Base-by-base conservation (phyloP, 352 stramenopile species). In the Pythium apleroticum region DNA sequence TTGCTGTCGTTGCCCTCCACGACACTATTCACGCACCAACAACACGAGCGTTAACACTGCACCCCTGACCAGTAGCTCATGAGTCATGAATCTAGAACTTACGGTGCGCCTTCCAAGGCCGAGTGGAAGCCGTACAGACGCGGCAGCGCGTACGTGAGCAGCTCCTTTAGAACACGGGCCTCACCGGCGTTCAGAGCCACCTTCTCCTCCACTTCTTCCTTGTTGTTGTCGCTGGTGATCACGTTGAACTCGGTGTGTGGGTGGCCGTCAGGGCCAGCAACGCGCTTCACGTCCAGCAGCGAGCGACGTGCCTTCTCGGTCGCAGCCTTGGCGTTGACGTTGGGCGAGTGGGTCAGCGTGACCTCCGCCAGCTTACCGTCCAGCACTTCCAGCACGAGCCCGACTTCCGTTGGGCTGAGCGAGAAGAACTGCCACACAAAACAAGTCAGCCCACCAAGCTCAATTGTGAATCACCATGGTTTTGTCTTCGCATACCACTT, bases 391-490 rank as follows among this genome's bases (percentile, higher is more conserved):
- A 95, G 75, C 48, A 93, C 73, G 33, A 91, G 65, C 11, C 86
- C 86, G 49, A 93, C 76, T 64, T 95, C 86, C 15, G 84, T 84
- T 28, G 84, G 84, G 43, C 81, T 91, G 28, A 95, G 57, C 28
- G 82, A 87, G 68, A 95, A 95, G 58, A 90, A 93, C 86, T 95
- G n/a, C n/a, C n/a, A n/a, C n/a, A 57, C n/a, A 68, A 22, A 39
- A 65, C 48, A 11, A 41, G 27, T 2, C 4, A 33, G 20, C 9
- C 30, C 30, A 9, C 30, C n/a, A n/a, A n/a, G n/a, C n/a, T n/a
- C n/a, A n/a, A n/a, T n/a, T n/a, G n/a, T n/a, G n/a, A n/a, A n/a
- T n/a, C n/a, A n/a, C n/a, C n/a, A n/a, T n/a, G n/a, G n/a, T n/a
- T n/a, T n/a, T n/a, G n/a, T n/a, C n/a, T n/a, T n/a, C n/a, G 57